Conservation (phyloP, 352 stramenopile species). For the Pythium periplocum region DNA sequence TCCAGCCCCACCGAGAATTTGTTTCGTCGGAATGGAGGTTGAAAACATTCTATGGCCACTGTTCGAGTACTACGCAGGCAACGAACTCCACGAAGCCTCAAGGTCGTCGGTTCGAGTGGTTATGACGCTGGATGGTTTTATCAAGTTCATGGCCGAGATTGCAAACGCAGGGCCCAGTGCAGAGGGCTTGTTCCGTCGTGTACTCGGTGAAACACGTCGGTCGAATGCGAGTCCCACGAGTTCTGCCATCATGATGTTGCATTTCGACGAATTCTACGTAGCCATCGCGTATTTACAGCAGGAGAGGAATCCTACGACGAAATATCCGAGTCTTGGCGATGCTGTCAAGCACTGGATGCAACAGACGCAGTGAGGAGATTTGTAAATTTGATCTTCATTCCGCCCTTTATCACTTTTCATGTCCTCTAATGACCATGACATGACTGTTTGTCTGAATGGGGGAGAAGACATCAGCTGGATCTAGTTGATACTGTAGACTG, state of each 20-base stretch:
- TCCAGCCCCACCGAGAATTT: slow-evolving; percentile 29
- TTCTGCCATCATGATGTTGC: slow-evolving; percentile 1
- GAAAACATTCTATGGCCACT: slow-evolving; percentile 73
- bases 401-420: neutral
- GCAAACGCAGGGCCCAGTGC: slow-evolving; percentile 22
- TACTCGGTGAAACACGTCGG: slow-evolving; percentile 28
- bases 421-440: slow-evolving; percentile 45
- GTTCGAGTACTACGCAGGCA: slow-evolving; percentile 67
- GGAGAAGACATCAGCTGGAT: slow-evolving; percentile 22
- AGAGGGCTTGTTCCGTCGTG: slow-evolving; percentile 38
- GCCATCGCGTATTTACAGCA: slow-evolving; percentile 54
- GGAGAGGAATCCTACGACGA: slow-evolving; percentile 23
- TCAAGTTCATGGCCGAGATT: slow-evolving; percentile 69
- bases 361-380: slow-evolving; percentile 37
- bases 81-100: neutral
- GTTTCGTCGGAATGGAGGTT: slow-evolving; percentile 61
- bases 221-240: slow-evolving; percentile 1
- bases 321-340: slow-evolving; percentile 44
- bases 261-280: slow-evolving; percentile 71
- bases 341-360: slow-evolving; percentile 69
- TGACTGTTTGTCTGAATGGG: slow-evolving; percentile 55
- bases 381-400: slow-evolving; percentile 3
- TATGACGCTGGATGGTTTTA: slow-evolving; percentile 47
- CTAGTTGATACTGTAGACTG: slow-evolving; percentile 52
- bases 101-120: slow-evolving; percentile 17